These are phyloP conservation scores for Entamoeba histolytica DNA, from an alignment of 208 protist species.

Conservation along the genomic window DNA sequence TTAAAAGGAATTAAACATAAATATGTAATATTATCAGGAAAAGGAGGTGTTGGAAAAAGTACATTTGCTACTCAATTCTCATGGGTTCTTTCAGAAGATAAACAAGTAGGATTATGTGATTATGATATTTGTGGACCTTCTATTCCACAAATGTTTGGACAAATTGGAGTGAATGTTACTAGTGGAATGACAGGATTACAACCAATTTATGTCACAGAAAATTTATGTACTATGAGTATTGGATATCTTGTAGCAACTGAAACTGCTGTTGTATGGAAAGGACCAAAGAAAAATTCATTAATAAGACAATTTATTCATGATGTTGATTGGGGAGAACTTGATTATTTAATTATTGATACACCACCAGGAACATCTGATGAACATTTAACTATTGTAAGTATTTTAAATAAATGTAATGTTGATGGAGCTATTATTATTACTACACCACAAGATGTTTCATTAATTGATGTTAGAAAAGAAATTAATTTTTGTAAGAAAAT, in stretches of 20 bases:
- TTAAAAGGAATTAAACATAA: constrained; percentile 47
- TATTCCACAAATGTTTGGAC: constrained; percentile 78
- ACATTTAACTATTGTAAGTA: constrained; percentile 19
- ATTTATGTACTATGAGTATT: constrained; percentile 16
- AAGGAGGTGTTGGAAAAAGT: constrained; percentile 86
- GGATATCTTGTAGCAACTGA: constrained; percentile 13
- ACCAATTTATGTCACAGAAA: background rate
- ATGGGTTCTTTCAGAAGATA: constrained; percentile 44
- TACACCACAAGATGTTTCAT: constrained; percentile 52
- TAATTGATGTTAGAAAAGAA: constrained; percentile 90
- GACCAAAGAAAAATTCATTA: constrained; percentile 15
- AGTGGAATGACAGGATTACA: background rate
- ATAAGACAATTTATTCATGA: constrained; percentile 31
- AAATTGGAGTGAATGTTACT: constrained; percentile 37
- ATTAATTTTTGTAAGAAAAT: constrained; percentile 90
- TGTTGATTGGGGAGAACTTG: constrained; percentile 52
- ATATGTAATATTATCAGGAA: constrained; percentile 90
- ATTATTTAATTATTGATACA: constrained; percentile 94
- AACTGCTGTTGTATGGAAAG: constrained; percentile 25
- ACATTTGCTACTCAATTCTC: constrained; percentile 86
- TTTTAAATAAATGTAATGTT: background rate
- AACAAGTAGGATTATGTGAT: constrained; percentile 81
- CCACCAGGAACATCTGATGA: constrained; percentile 94
- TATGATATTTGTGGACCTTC: constrained; percentile 96
- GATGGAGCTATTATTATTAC: constrained; percentile 14